Percentiles rank a stretch among this genome's conserved stretches.
Evolutionary conservation across 2,329 filamentous ascomycete genomes (phyloP).

Genomic region (Hortaea sp.): DNA sequence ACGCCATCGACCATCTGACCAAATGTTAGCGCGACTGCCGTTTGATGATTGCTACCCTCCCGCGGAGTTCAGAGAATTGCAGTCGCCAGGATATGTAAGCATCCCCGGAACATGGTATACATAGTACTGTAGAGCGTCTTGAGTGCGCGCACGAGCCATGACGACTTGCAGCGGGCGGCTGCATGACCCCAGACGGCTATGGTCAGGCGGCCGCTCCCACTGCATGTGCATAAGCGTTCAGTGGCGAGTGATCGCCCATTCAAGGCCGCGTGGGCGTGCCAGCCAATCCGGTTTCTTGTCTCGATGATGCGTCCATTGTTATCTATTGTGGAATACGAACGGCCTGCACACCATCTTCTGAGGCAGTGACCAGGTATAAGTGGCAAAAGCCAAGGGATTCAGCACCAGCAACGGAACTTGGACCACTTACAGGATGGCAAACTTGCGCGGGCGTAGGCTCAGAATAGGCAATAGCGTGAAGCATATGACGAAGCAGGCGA

Average conservation of each 20-base stretch:
- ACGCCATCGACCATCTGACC: slow-evolving; percentile 86
- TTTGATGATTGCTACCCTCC: too few species aligned
- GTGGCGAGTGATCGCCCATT: slow-evolving; percentile 12
- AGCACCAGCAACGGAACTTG: slow-evolving; percentile 1
- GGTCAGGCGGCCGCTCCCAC: slow-evolving; percentile 23
- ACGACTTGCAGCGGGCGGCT: slow-evolving; percentile 10
- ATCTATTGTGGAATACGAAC: slow-evolving; percentile 12
- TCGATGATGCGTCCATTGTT: slow-evolving; percentile 9
- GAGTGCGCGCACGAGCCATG: slow-evolving; percentile 1
- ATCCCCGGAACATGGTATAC: background rate
- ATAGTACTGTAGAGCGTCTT: background rate
- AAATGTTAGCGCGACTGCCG: slow-evolving; percentile 27
- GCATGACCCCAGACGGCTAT: slow-evolving; percentile 18
- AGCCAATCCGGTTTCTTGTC: slow-evolving; percentile 1
- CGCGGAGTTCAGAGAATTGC: too few species aligned
- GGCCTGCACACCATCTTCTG: slow-evolving; percentile 13
- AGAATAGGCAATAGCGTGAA: slow-evolving; percentile 83
- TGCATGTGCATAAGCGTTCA: slow-evolving; percentile 19
- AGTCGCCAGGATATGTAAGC: background rate
- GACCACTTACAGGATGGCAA: slow-evolving; percentile 84
- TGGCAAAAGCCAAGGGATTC: slow-evolving; percentile 4
- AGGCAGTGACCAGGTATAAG: background rate
- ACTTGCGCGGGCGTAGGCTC: slow-evolving; percentile 75
- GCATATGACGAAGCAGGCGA: slow-evolving; percentile 86
- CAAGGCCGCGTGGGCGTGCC: slow-evolving; percentile 15